phyloP scores from a whole-genome alignment of 2,329 filamentous ascomycete genomes.

The Teratosphaeria nubilosa region DNA sequence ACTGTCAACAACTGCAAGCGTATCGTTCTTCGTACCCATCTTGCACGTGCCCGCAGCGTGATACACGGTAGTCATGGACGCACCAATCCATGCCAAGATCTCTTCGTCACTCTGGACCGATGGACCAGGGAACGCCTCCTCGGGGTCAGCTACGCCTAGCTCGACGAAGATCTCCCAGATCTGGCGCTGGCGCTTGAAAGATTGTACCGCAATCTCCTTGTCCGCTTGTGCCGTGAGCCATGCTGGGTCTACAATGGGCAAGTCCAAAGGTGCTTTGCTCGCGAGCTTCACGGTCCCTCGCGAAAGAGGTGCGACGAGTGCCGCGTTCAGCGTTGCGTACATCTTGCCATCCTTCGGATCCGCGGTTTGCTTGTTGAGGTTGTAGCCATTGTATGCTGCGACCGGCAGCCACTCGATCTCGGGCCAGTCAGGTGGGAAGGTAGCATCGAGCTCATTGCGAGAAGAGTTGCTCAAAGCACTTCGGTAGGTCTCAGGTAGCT shows the following conservation, averaged over 20 bases:
- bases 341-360: slow-evolving; percentile 1
- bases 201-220: slow-evolving; percentile 3
- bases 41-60: slow-evolving; percentile 11
- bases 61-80: slow-evolving; percentile 3
- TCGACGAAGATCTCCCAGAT: slow-evolving; percentile 2
- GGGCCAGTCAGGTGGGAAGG: slow-evolving; percentile 4
- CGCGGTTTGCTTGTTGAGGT: background rate
- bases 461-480: background rate
- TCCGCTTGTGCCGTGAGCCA: slow-evolving; percentile 34
- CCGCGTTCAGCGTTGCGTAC: slow-evolving; percentile 48
- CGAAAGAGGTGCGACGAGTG: slow-evolving; percentile 32
- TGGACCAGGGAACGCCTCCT: slow-evolving; percentile 5
- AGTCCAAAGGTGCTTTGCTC: background rate
- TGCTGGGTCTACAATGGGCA: background rate
- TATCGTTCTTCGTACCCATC: slow-evolving; percentile 4
- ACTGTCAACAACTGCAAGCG: slow-evolving; percentile 7
- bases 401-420: slow-evolving; percentile 2
- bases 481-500: slow-evolving; percentile 1
- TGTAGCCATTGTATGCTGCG: background rate
- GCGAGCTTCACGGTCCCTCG: slow-evolving; percentile 3
- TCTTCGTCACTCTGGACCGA: slow-evolving; percentile 4
- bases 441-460: background rate
- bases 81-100: slow-evolving; percentile 3
- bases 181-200: slow-evolving; percentile 3
- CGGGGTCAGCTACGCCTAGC: background rate